Base-by-base conservation (phyloP, 1,139 yeast genomes). In the Candida dubliniensis region DNA sequence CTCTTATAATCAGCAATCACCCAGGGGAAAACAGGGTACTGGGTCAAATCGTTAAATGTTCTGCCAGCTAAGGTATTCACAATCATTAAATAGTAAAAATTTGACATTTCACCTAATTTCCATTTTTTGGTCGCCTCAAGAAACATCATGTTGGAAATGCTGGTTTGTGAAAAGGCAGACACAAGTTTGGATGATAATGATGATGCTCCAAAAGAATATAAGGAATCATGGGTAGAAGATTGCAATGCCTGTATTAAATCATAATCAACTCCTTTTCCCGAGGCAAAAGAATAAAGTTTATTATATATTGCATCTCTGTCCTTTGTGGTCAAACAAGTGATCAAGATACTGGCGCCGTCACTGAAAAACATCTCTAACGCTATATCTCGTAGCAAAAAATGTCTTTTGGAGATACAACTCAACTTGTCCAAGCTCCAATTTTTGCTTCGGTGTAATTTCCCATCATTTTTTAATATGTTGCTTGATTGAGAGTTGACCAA, bases 1-100 rank as follows among this genome's bases (percentile, higher is more conserved):
- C 91, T 84, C 1, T 79, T 72, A 57, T 88, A 87, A 58, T 88
- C 95, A 0, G 95, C 83, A 47, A 88, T 74, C 0, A 88, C 87
- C 95, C 96, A 88, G 0, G 96, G 96, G 52, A 88, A 88, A 0
- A 88, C 86, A 0, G 96, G 96, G 57, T 88, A 88, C 53, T 88
- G 96, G 0, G 96, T 87, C 44, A 88, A 64, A 59, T 88, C 96
- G 61, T 88, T 88, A 60, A 83, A 87, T 0, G 96, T 87, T 52
- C 96, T 69, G 0, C 96, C 96, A 0, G 96, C 95, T 44, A 88
- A 62, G 0, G 95, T 87, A 57, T 88, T 88, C 24, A 88, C 68
- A 15, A 85, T 74, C 81, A 87, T 84, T 53, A 88, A 66, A 55
- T 88, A 88, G 57, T 83, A 84, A 53, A 88, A 88, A 58, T 88